A percentile compares a stretch with the other conserved stretches of the same genome.
Evolutionary conservation across 306 rosid species (phyloP).

Genomic region (Vachellia collinsii): DNA sequence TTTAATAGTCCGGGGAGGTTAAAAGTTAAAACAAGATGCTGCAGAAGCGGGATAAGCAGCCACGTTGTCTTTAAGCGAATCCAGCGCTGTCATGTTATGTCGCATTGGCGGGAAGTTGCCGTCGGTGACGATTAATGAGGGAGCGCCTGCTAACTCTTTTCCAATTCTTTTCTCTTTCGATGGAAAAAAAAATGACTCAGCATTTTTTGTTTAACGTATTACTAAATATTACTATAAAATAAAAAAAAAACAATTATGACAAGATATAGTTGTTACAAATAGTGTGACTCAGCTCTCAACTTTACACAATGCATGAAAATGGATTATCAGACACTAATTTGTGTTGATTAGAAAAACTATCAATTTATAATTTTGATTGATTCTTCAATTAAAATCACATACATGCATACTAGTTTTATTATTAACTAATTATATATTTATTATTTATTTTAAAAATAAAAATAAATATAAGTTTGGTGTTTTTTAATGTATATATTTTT

Average conservation of each 20-base stretch:
- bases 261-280: too few species aligned
- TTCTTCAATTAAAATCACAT: background rate
- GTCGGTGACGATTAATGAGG: conserved; percentile 27
- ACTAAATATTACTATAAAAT: too few species aligned
- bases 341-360: background rate
- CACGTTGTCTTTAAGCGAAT: conserved; percentile 40
- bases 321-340: background rate
- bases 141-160: background rate
- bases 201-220: too few species aligned
- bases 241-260: background rate
- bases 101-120: conserved; percentile 41
- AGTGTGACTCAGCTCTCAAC: background rate
- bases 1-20: background rate
- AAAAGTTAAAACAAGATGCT: background rate
- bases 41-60: conserved; percentile 1
- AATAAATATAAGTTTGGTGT: background rate
- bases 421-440: too few species aligned
- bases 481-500: background rate
- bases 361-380: background rate
- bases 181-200: too few species aligned
- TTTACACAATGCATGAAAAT: background rate
- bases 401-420: background rate
- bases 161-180: background rate
- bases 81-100: conserved; percentile 5
- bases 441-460: too few species aligned